Evolutionary conservation across 495 filamentous ascomycete genomes (phyloP), one percentile per base, ranked within the genome.

Genomic region (Penicillium mononematosum): DNA sequence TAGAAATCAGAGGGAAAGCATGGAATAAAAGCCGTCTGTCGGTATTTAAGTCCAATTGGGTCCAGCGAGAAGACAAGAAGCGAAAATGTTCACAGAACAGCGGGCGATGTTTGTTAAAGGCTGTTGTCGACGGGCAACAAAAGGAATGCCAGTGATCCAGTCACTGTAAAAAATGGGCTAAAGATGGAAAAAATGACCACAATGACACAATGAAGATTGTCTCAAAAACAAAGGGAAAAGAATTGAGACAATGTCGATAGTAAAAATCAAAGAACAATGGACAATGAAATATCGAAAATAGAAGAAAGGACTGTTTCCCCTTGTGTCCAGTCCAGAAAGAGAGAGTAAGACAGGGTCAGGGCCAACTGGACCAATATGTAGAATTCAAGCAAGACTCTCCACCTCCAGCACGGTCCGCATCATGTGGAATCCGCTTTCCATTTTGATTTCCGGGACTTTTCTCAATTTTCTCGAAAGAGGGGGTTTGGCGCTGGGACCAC

Each of bases 101-200:
- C 32, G 19, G 19, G 32, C 16, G 25, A 56, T 59, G 42, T 36
- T 45, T 59, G 27, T 42, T 39, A 58, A 53, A 55, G 55, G 43
- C 53, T 49, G 38, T 54, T 51, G 67, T 70, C 50, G 63, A 49
- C 22, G 54, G 69, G 69, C 69, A 75, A 76, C 74, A 64, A 71
- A 70, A 65, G 67, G 74, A 76, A 76, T 75, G 74, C 67, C 62
- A 53, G 65, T 70, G 67, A 70, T 20, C 61, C 68, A 59, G 68
- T 70, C 73, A 69, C 66, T 63, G 41, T 41, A 48, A 59, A 41
- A 50, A 46, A 53, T 38, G 43, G 39, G 45, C 50, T 45, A 60
- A 50, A 65, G 60, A 58, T 44, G 50, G 56, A 44, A 60, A 60
- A 44, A 47, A 54, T 38, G 62, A 60, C 62, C 61, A 66, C 55